Evolutionary conservation across 495 filamentous ascomycete species (phyloP), one percentile per base, ranked within the genome.

Genomic region (Talaromyces adpressus): DNA sequence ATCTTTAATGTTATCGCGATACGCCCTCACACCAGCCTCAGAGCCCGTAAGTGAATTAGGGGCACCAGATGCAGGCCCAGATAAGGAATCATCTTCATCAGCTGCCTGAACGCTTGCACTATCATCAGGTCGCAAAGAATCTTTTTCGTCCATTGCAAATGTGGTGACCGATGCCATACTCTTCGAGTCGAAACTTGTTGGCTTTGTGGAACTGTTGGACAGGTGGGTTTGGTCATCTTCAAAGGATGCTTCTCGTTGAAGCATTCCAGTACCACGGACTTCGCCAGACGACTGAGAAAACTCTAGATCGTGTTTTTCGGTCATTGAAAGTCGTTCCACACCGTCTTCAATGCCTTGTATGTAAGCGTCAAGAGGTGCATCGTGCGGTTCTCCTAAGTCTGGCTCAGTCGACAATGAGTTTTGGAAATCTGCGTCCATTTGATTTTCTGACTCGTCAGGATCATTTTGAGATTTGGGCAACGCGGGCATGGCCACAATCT

Each of bases 91-190:
- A 65, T 96, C 93, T 68, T 97, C 93, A 64, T 96, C 92, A 11
- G 86, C 85, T 32, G 91, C 92, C 74, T 93, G 91, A 20, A 93
- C 86, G 69, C 92, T 96, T 18, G 93, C 93, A 71, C 93, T 96
- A 66, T 97, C 93, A 76, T 96, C 93, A 4, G 92, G 93, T 2
- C 91, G 88, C 30, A 96, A 79, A 11, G 93, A 96, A 67, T 96
- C 92, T 70, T 96, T 97, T 73, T 97, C 93, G 70, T 97, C 93
- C 73, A 96, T 78, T 16, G 90, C 92, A 75, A 94, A 96, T 3
- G 92, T 96, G 2, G 89, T 93, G 18, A 89, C 91, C 20, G 93
- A 97, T 12, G 90, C 89, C 68, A 93, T 89, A 72, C 92, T 96
- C 74, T 96, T 96, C 29, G 89, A 91, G 70, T 96, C 92, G 18